Evolutionary conservation across 768 basidiomycete species (phyloP).

Genomic region (Daedalea quercina): DNA sequence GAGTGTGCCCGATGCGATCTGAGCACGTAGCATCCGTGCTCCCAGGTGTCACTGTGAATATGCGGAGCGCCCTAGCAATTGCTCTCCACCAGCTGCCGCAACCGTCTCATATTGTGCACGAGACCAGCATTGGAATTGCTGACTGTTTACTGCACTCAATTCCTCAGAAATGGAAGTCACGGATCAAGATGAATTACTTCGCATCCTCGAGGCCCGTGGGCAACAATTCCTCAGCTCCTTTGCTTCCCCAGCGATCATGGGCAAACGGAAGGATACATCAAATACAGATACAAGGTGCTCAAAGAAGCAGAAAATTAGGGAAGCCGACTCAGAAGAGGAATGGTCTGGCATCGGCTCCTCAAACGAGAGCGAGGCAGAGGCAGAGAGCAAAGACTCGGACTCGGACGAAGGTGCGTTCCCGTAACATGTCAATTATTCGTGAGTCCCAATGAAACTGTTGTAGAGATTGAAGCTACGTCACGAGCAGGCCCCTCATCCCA

Average conservation of each 20-base stretch:
- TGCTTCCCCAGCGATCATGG: conserved; percentile 13
- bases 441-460: background rate
- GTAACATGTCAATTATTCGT: background rate
- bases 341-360: conserved; percentile 31
- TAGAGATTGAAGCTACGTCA: conserved; percentile 37
- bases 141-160: no score
- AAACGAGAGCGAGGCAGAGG: background rate
- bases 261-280: conserved; percentile 15
- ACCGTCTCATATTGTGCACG: no score
- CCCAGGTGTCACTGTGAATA: no score
- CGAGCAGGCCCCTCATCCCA: conserved; percentile 12
- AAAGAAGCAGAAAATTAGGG: conserved; percentile 21
- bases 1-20: no score
- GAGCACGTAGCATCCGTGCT: no score
- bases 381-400: conserved; percentile 6
- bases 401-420: background rate
- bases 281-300: background rate
- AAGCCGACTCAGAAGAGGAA: conserved; percentile 25
- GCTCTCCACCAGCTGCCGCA: no score
- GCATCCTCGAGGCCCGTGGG: conserved; percentile 38
- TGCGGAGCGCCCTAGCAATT: no score
- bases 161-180: background rate
- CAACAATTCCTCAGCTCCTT: conserved; percentile 40
- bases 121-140: no score
- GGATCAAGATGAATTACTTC: conserved; percentile 30